Evolutionary conservation across 306 rosid species (phyloP).

Genomic region (Gastrolobium bilobum): DNA sequence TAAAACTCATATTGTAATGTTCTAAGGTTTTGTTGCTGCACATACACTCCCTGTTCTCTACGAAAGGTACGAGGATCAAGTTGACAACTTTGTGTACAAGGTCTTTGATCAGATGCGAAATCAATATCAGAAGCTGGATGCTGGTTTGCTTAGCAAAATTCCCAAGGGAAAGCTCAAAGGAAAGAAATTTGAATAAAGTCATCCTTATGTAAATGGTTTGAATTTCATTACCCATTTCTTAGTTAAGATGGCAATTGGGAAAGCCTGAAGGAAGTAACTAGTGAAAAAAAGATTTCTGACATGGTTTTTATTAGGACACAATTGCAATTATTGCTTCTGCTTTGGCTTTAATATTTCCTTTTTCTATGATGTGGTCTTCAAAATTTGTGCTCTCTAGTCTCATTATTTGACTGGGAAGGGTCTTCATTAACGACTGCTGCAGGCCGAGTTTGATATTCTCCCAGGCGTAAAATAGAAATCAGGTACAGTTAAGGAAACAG

Average conservation of each 20-base stretch:
- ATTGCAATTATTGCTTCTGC: neutral
- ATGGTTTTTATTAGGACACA: conserved; percentile 18
- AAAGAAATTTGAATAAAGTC: conserved; percentile 64
- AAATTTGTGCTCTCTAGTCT: neutral
- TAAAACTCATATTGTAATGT: conserved; percentile 33
- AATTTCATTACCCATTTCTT: conserved; percentile 18
- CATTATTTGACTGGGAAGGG: neutral
- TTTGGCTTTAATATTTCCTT: neutral
- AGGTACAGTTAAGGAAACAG: too few relatives aligned
- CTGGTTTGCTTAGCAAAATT: conserved; percentile 72
- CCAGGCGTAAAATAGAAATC: neutral
- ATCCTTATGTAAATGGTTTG: conserved; percentile 38
- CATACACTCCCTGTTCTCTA: conserved; percentile 91
- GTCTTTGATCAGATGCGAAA: conserved; percentile 67
- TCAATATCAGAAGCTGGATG: conserved; percentile 66
- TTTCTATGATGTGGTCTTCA: conserved; percentile 23
- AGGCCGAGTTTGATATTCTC: neutral
- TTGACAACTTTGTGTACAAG: conserved; percentile 71
- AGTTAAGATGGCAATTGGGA: conserved; percentile 33
- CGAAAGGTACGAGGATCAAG: conserved; percentile 84
- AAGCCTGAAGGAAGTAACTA: conserved; percentile 15
- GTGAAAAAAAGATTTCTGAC: conserved; percentile 8
- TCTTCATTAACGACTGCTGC: neutral
- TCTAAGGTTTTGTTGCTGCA: conserved; percentile 81
- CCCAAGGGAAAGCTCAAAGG: conserved; percentile 54